A percentile compares a stretch with the other conserved stretches of the same genome.
Evolutionary conservation across 805 yeast species (phyloP).

Genomic region (Wickerhamiella qilinensis): DNA sequence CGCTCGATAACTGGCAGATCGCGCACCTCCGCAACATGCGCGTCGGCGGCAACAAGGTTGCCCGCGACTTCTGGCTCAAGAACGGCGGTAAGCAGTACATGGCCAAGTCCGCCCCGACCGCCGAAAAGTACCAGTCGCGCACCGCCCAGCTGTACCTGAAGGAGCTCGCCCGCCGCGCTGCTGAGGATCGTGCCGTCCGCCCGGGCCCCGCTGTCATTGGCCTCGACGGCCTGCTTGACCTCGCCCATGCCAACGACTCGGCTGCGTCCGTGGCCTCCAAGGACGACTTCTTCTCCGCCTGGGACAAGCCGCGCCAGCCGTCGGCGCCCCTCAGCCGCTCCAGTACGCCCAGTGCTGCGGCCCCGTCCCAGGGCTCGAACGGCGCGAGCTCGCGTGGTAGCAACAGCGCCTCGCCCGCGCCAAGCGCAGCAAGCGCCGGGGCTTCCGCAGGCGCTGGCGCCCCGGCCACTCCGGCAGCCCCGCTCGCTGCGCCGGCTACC

Average conservation of each 20-base stretch:
- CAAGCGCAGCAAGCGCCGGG: conserved; percentile 8
- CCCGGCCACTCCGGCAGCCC: conserved; percentile 1
- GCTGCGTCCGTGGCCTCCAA: conserved; percentile 15
- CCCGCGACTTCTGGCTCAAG: conserved; percentile 66
- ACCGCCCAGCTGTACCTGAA: conserved; percentile 71
- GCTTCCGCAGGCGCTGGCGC: conserved; percentile 4
- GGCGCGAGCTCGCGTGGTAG: too few relatives aligned
- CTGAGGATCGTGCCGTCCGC: conserved; percentile 46
- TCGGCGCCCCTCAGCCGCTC: conserved; percentile 19
- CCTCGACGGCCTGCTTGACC: conserved; percentile 16
- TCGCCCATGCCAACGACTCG: conserved; percentile 6
- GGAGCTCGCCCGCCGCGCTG: conserved; percentile 55
- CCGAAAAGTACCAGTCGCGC: conserved; percentile 62
- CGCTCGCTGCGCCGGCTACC: conserved; percentile 2
- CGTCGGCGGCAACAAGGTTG: conserved; percentile 81
- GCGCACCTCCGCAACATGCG: conserved; percentile 82
- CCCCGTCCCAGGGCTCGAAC: too few relatives aligned
- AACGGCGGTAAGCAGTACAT: conserved; percentile 72
- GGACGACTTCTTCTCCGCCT: conserved; percentile 82
- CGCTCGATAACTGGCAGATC: conserved; percentile 87
- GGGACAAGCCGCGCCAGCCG: conserved; percentile 55
- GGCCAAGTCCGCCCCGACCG: conserved; percentile 41
- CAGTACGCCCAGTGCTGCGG: conserved; percentile 11
- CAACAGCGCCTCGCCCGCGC: conserved; percentile 5
- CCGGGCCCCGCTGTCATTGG: conserved; percentile 65